These are phyloP conservation scores for Ampelocalamus luodianensis DNA, from an alignment of 176 grass and related monocot species.

Conservation along the genomic window DNA sequence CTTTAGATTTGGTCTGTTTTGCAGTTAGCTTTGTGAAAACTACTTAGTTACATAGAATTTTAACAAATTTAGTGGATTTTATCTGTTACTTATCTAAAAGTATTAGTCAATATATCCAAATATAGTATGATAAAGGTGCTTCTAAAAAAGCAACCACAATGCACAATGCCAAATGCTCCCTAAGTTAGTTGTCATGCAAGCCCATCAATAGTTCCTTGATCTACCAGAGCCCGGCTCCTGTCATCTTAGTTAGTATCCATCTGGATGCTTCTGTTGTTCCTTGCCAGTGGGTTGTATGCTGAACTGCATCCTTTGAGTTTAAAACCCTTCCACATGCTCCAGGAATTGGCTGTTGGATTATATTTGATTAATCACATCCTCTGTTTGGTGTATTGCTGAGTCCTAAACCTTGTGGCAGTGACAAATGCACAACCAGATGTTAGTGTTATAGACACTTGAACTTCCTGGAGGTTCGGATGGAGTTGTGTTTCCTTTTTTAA, in stretches of 20 bases:
- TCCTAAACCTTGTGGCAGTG: background rate
- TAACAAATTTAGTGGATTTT: background rate
- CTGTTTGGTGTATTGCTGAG: slow-evolving; percentile 18
- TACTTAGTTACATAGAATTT: background rate
- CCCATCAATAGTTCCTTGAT: slow-evolving; percentile 9
- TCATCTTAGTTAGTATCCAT: background rate
- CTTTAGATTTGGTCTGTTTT: slow-evolving; percentile 17
- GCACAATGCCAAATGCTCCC: background rate
- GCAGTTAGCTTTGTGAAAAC: background rate
- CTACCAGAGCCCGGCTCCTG: background rate
- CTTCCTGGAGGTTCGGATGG: background rate
- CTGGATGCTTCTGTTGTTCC: background rate
- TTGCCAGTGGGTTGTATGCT: background rate
- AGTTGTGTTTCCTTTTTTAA: background rate
- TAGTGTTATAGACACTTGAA: background rate
- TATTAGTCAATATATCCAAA: background rate
- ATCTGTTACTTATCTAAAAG: background rate
- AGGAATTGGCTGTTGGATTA: background rate
- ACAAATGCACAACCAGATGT: background rate
- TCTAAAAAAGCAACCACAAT: slow-evolving; percentile 3
- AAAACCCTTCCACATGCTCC: background rate
- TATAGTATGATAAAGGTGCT: background rate
- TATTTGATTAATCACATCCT: background rate
- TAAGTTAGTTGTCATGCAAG: background rate
- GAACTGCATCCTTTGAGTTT: slow-evolving; percentile 4